Base-by-base conservation (phyloP, 306 rosid genomes). In the Citrullus colocynthis region DNA sequence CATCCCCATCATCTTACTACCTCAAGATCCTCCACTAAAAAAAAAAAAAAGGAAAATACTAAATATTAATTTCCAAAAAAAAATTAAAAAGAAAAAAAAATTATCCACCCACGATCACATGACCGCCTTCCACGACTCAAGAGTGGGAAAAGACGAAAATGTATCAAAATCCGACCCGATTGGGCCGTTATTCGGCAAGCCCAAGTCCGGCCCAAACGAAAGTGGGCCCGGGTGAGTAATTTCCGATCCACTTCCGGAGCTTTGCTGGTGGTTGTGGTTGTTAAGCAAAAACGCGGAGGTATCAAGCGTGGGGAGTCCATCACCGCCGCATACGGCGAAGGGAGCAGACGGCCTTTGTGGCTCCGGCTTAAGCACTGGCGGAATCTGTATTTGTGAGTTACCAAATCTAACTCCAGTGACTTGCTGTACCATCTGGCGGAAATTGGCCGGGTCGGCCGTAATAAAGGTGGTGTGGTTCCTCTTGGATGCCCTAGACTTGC, bases 361-460 rank as follows among this genome's bases (percentile, higher is more conserved):
- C 80, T 92, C 99, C 16, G 99, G 99, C 82, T 92, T 89, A 60
- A 90, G 32, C 20, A 90, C 61, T 67, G 92, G 89, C 15, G 83
- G 79, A 85, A 85, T 16, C 49, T 78, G 63, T 6, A 76, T 34
- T 12, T 77, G 83, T 7, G 82, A 73, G 76, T 81, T 81, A 0
- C 79, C 80, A 34, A 86, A 81, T 56, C 92, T 75, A 7, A 82
- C 97, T 0, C 98, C 98, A 32, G 98, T 95, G 16, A 95, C 91
- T 83, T 89, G 98, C 75, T 95, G 98, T 61, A 95, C 98, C 98
- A 95, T 88, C 83, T 92, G 92, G 0, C 98, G 86, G 88, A 95
- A 95, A 67, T 95, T 90, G 9, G 92, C 85, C 5, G 98, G 88
- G 90, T 95, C 98, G 1, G 98, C 97, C 30, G 93, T 82, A 64